Evolutionary conservation across 2,329 filamentous ascomycete species (phyloP).

Genomic region (Penicillium sclerotigenum): DNA sequence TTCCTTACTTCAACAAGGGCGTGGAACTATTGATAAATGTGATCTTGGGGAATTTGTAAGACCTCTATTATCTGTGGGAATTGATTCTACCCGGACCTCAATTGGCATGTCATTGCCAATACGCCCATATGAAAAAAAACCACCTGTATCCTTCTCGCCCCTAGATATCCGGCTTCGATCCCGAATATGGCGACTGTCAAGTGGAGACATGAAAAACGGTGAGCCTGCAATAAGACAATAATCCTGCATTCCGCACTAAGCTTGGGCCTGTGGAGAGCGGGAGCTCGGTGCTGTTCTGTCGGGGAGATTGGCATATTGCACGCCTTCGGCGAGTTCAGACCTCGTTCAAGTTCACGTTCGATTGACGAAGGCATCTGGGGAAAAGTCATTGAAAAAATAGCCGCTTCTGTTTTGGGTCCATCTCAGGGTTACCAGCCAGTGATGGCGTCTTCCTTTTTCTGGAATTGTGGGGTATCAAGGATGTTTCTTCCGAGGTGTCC

Average conservation of each 20-base stretch:
- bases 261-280: not conserved
- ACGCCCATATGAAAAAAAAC: not conserved
- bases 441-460: conserved; percentile 38
- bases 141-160: not conserved
- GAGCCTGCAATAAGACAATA: conserved; percentile 3
- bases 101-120: not conserved
- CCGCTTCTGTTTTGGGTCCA: conserved; percentile 34
- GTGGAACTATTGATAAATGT: not conserved
- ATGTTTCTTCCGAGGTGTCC: conserved; percentile 34
- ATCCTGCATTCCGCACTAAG: not conserved
- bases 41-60: not conserved
- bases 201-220: conserved; percentile 6
- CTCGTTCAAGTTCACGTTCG: not conserved
- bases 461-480: not conserved
- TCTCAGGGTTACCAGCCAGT: conserved; percentile 9
- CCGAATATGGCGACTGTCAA: conserved; percentile 2
- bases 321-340: not conserved
- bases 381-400: conserved; percentile 35
- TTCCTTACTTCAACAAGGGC: conserved; percentile 9
- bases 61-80: not conserved
- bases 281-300: not conserved
- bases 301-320: too few relatives aligned
- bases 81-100: not conserved
- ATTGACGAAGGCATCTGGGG: not conserved
- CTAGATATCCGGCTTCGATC: not conserved